Conservation (phyloP, 352 stramenopile species). For the Pythium plurisporium region DNA sequence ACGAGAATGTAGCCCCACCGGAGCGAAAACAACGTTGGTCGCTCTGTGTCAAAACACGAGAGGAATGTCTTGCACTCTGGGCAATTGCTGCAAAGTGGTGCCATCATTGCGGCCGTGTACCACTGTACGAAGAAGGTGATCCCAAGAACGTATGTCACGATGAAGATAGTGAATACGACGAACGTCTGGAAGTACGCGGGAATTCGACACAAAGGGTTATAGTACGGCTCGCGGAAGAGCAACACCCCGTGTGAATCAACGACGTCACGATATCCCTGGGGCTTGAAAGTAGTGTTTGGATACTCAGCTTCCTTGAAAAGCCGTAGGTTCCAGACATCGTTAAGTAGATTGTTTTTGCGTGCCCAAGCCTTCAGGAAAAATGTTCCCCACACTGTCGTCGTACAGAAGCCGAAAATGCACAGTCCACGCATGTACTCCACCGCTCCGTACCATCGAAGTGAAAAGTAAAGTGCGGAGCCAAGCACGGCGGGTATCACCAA, state of each 20-base stretch:
- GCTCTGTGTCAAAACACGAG: slow-evolving; percentile 77
- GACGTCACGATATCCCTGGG: slow-evolving; percentile 69
- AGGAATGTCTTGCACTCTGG: slow-evolving; percentile 67
- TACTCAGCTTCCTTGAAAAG: slow-evolving; percentile 87
- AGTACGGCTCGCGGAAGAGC: slow-evolving; percentile 80
- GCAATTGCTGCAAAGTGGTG: slow-evolving; percentile 72
- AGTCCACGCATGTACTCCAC: slow-evolving; percentile 77
- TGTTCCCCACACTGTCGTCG: slow-evolving; percentile 71
- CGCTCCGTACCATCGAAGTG: slow-evolving; percentile 59
- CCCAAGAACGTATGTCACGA: slow-evolving; percentile 67
- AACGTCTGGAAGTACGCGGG: slow-evolving; percentile 80
- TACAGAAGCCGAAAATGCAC: slow-evolving; percentile 77
- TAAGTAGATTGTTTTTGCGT: slow-evolving; percentile 74
- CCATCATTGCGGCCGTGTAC: slow-evolving; percentile 86
- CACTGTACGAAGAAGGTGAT: slow-evolving; percentile 87
- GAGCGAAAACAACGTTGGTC: slow-evolving; percentile 62
- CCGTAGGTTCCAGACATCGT: slow-evolving; percentile 78
- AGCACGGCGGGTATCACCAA: slow-evolving; percentile 54
- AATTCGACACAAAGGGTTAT: slow-evolving; percentile 73
- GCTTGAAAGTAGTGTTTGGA: slow-evolving; percentile 72
- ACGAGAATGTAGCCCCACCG: slow-evolving; percentile 83
- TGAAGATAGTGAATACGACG: slow-evolving; percentile 75
- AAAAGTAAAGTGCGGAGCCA: slow-evolving; percentile 62
- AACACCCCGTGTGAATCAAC: slow-evolving; percentile 65
- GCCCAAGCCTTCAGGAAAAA: slow-evolving; percentile 75